phyloP scores from a whole-genome alignment of 2,329 filamentous ascomycete genomes.

The Acrodontium crateriforme region DNA sequence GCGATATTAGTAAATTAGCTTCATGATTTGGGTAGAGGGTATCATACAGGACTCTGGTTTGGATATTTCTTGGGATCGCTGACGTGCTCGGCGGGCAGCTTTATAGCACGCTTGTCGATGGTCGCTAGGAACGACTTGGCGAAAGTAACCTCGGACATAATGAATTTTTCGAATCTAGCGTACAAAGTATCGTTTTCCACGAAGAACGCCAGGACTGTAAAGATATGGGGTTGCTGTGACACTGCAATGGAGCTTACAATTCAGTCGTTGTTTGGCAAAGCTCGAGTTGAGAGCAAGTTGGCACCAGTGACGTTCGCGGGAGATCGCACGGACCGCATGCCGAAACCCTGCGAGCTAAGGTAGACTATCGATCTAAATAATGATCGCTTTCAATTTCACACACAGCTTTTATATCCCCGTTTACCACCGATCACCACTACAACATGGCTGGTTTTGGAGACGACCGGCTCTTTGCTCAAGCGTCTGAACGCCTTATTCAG shows the following conservation, averaged over 20 bases:
- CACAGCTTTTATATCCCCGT: background rate
- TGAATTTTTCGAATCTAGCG: slow-evolving; percentile 44
- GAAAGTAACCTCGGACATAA: slow-evolving; percentile 60
- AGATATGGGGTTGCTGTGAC: no score
- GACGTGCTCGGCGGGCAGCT: slow-evolving; percentile 79
- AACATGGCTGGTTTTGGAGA: slow-evolving; percentile 2
- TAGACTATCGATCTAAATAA: no score
- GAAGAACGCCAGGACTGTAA: no score
- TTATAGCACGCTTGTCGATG: slow-evolving; percentile 64
- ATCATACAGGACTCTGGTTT: slow-evolving; percentile 57
- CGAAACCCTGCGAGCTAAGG: no score
- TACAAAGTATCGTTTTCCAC: no score
- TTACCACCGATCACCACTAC: background rate
- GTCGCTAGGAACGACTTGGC: slow-evolving; percentile 69
- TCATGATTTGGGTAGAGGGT: background rate
- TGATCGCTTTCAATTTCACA: no score
- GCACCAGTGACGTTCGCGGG: no score
- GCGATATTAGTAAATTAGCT: background rate
- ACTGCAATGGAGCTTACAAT: no score
- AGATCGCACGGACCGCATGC: no score
- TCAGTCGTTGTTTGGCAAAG: no score
- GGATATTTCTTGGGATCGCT: slow-evolving; percentile 72
- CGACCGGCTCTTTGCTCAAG: slow-evolving; percentile 24
- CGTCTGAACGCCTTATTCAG: slow-evolving; percentile 38
- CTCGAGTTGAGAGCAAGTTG: no score